phyloP scores from a whole-genome alignment of 345 rosid genomes.

The Eutrema heterophyllum region DNA sequence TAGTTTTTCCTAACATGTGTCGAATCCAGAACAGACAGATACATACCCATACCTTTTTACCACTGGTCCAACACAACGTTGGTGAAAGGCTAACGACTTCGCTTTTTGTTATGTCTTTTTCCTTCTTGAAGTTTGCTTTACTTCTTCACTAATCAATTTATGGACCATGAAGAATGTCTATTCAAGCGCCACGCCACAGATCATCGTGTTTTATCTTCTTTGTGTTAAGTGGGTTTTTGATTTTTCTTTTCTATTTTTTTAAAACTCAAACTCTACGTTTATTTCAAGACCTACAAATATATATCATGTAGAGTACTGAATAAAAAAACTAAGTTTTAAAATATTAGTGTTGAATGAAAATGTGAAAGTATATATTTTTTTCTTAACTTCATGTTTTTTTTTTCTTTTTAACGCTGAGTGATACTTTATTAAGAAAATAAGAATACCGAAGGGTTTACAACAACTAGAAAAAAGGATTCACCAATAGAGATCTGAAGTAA shows the following conservation, averaged over 20 bases:
- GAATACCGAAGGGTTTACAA: too few species aligned
- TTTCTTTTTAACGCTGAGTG: too few species aligned
- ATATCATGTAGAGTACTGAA: not conserved
- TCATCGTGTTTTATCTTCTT: not conserved
- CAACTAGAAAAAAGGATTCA: too few species aligned
- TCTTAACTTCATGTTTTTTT: too few species aligned
- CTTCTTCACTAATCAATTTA: not conserved
- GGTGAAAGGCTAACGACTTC: constrained; percentile 1
- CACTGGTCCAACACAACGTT: too few species aligned
- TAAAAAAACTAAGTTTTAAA: not conserved
- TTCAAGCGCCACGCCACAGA: constrained; percentile 9
- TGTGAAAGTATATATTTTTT: not conserved
- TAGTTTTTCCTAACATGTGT: too few species aligned
- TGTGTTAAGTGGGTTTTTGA: not conserved
- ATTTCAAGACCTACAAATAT: not conserved
- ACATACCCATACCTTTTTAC: too few species aligned
- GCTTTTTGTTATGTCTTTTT: not conserved
- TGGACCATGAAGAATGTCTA: not conserved
- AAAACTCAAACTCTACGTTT: not conserved
- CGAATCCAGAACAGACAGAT: too few species aligned
- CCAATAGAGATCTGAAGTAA: too few species aligned
- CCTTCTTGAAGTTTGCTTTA: not conserved
- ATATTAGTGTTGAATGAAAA: not conserved
- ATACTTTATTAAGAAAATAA: too few species aligned
- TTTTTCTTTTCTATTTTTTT: not conserved